Conservation (phyloP, 169 alveolate genomes). For the Theileria annulata region DNA sequence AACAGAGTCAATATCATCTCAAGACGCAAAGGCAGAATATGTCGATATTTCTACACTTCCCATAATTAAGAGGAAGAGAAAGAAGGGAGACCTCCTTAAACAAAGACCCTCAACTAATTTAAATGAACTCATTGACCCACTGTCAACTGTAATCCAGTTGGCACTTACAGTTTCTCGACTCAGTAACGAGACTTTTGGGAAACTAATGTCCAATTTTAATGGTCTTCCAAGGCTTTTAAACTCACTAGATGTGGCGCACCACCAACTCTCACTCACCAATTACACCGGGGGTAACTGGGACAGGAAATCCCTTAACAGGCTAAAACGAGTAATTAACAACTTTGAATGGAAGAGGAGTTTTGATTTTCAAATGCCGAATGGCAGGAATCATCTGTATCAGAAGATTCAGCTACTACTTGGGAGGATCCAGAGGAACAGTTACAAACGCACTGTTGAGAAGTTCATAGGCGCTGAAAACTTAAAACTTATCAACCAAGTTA, state of each 20-base stretch:
- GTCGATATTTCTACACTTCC: background rate
- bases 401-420: slow-evolving; percentile 33
- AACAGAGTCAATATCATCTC: background rate
- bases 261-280: slow-evolving; percentile 12
- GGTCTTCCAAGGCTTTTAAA: slow-evolving; percentile 22
- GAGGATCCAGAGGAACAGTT: slow-evolving; percentile 11
- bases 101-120: slow-evolving; percentile 2
- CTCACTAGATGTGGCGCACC: slow-evolving; percentile 26
- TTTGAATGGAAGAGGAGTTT: slow-evolving; percentile 41
- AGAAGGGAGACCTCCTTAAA: background rate
- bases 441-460: slow-evolving; percentile 32
- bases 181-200: slow-evolving; percentile 28
- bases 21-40: background rate
- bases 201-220: slow-evolving; percentile 16
- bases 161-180: slow-evolving; percentile 26
- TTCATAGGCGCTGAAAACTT: slow-evolving; percentile 47
- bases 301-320: background rate
- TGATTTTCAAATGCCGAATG: slow-evolving; percentile 15
- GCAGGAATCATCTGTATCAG: slow-evolving; percentile 1
- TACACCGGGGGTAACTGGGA: slow-evolving; percentile 12
- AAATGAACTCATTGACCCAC: slow-evolving; percentile 2
- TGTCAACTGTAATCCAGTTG: slow-evolving; percentile 2
- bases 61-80: background rate
- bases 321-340: slow-evolving; percentile 10
- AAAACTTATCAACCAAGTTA: slow-evolving; percentile 16